phyloP scores from a whole-genome alignment of 2,329 filamentous ascomycete species.

The Aspergillus luchuensis region DNA sequence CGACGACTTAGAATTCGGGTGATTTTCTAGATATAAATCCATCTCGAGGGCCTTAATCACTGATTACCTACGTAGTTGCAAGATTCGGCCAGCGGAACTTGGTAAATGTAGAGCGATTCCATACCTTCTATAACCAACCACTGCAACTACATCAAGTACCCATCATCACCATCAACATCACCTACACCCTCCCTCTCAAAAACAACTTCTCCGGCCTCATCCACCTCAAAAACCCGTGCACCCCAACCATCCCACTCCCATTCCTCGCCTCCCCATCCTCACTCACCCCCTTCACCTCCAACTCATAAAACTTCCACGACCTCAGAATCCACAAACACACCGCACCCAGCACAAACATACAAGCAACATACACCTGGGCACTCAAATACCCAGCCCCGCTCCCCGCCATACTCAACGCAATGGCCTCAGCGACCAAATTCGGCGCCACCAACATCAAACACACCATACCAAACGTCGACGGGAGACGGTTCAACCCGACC shows the following conservation, averaged over 20 bases:
- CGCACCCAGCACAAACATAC: conserved; percentile 9
- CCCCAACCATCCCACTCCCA: background rate
- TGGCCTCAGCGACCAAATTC: conserved; percentile 16
- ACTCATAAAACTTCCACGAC: conserved; percentile 14
- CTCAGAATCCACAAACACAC: conserved; percentile 5
- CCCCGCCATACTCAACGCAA: conserved; percentile 14
- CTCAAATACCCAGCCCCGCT: background rate
- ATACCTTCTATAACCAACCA: too few relatives aligned
- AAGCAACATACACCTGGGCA: background rate
- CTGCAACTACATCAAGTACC: too few relatives aligned
- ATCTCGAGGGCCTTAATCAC: too few relatives aligned
- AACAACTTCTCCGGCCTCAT: conserved; percentile 13
- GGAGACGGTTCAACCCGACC: conserved; percentile 16
- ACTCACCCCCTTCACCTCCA: conserved; percentile 11
- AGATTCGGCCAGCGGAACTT: too few relatives aligned
- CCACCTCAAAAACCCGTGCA: conserved; percentile 13
- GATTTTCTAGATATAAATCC: too few relatives aligned
- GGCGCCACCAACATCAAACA: conserved; percentile 17
- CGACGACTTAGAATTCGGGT: too few relatives aligned
- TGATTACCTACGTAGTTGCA: too few relatives aligned
- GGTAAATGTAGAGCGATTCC: too few relatives aligned
- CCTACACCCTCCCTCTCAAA: background rate
- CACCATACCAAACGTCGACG: conserved; percentile 16
- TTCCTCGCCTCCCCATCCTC: background rate
- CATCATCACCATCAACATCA: too few relatives aligned